Evolutionary conservation across 179 eudicot genomes (phyloP).

Genomic region (Heliamphora pulchella): DNA sequence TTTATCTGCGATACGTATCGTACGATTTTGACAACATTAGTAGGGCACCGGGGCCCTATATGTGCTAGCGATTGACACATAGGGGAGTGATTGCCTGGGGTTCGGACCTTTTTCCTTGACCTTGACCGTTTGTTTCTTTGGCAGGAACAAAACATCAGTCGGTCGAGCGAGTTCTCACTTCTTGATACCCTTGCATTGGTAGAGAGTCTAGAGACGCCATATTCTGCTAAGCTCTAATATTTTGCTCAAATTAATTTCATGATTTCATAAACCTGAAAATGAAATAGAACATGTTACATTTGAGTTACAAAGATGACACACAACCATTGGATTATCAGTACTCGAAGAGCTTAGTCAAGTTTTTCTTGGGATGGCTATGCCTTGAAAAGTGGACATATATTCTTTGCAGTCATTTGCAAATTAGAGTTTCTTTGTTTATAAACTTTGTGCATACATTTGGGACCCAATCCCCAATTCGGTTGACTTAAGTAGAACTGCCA

Average conservation of each 20-base stretch:
- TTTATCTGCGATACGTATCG: too few relatives aligned
- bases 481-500: not conserved
- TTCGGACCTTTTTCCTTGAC: too few relatives aligned
- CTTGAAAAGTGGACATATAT: not conserved
- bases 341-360: slow-evolving; percentile 1
- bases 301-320: not conserved
- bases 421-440: not conserved
- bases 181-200: not conserved
- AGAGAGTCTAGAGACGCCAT: not conserved
- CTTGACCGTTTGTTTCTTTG: too few relatives aligned
- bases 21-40: too few relatives aligned
- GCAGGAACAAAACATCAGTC: too few relatives aligned
- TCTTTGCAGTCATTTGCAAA: not conserved
- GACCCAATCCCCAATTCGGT: not conserved
- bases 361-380: not conserved
- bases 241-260: not conserved
- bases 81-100: too few relatives aligned
- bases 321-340: not conserved
- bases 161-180: too few relatives aligned
- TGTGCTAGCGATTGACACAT: too few relatives aligned
- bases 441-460: not conserved
- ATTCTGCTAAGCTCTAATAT: not conserved
- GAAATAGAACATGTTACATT: not conserved
- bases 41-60: too few relatives aligned
- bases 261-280: not conserved